Evolutionary conservation across 331 rosid genomes (phyloP), one percentile per base, ranked within the genome.

Genomic region (Malus hybrid): DNA sequence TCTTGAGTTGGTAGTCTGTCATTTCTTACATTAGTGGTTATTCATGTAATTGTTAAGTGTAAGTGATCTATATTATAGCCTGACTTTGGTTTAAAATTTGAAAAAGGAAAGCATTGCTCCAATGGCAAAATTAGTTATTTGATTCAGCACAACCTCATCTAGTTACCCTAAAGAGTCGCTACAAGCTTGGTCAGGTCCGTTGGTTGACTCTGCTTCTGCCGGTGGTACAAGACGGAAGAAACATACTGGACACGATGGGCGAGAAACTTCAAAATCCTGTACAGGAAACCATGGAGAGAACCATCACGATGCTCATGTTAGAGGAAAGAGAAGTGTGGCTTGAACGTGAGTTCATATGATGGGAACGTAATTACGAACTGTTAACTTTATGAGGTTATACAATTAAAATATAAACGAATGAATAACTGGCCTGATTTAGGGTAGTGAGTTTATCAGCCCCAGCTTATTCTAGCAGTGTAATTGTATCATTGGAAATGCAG

Each of bases 171-270:
- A 92, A 78, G 97, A 91, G 57, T 86, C 90, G 12, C 67, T 83
- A 55, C 97, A 92, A 83, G 89, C 97, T 20, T 89, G 96, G 97
- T 95, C 99, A 16, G 99, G 99, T 75, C 99, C 99, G 50, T 79
- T 94, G 62, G 89, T 86, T 62, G 88, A 88, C 56, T 79, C 90
- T 42, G 69, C 87, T 44, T 85, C 85, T 69, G 78, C 39, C 76
- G 86, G 82, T 61, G 88, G 80, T 60, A 82, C 88, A 11, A 86
- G 92, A 77, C 82, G 80, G 78, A 94, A 88, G 92, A 93, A 88
- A 83, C 91, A 86, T 56, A 76, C 59, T 1, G 71, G 88, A 57
- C 87, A 86, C 31, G 87, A 88, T 77, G 80, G 85, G 50, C 70
- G 78, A 65, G 89, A 85, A 75, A 22, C 80, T 70, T 87, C 90